Percentiles rank a stretch among this genome's conserved stretches.
Conservation (phyloP, 2,329 filamentous ascomycete genomes). For the Bisporella sp. region DNA sequence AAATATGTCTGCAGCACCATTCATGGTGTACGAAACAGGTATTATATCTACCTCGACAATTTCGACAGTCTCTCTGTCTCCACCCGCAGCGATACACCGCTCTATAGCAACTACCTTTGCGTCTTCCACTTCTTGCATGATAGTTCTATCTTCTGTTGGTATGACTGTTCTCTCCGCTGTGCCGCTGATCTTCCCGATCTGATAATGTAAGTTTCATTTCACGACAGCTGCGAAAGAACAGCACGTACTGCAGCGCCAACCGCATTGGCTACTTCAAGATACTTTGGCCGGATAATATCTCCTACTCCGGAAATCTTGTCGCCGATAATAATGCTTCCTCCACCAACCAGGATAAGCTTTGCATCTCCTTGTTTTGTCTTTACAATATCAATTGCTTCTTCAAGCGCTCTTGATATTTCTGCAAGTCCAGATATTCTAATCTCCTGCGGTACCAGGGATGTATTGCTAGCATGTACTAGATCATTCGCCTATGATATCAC, state of each 20-base stretch:
- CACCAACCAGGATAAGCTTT: slow-evolving; percentile 49
- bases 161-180: slow-evolving; percentile 22
- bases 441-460: slow-evolving; percentile 6
- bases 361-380: slow-evolving; percentile 47
- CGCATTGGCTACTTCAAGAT: slow-evolving; percentile 50
- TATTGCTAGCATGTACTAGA: slow-evolving; percentile 9
- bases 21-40: slow-evolving; percentile 23
- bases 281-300: slow-evolving; percentile 42
- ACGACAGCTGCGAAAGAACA: too few relatives aligned
- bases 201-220: not conserved
- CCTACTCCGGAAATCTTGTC: slow-evolving; percentile 41
- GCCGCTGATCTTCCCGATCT: slow-evolving; percentile 25
- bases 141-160: slow-evolving; percentile 13
- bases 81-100: slow-evolving; percentile 22
- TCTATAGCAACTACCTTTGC: slow-evolving; percentile 18
- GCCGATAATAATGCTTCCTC: slow-evolving; percentile 44
- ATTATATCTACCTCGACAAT: slow-evolving; percentile 24
- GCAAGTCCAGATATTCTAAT: slow-evolving; percentile 11
- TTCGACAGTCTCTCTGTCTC: slow-evolving; percentile 19
- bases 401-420: slow-evolving; percentile 36
- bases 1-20: slow-evolving; percentile 21
- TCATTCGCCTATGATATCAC: slow-evolving; percentile 28
- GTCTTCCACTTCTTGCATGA: slow-evolving; percentile 19
- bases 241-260: slow-evolving; percentile 48
- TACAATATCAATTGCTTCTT: slow-evolving; percentile 46